Base-by-base conservation (phyloP, 768 basidiomycete species). In the Boletellus ananiceps region DNA sequence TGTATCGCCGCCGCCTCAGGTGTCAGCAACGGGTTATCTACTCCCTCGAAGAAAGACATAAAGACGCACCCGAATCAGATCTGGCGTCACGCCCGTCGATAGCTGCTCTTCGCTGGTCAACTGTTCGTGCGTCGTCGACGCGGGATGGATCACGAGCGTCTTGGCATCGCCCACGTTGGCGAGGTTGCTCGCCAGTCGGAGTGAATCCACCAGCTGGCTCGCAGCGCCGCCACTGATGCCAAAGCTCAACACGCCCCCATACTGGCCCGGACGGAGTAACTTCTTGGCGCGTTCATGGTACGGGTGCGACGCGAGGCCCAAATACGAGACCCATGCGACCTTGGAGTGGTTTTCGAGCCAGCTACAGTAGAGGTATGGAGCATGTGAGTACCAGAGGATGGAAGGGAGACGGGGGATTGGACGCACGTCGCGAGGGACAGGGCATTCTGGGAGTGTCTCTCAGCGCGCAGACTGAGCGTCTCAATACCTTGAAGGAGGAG, bases 271-370 rank as follows among this genome's bases (percentile, higher is more conserved):
- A 5, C 83, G 73, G 44, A 90, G 68, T 31, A 82, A 68, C 50
- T 74, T 70, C 58, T 75, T 72, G 11, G 88, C 88, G 6, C 75
- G 62, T 40, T 66, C 66, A 65, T 93, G 74, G 32, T 81, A 83
- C 1, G 72, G 62, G 63, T 93, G 91, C 2, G 62, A 67, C 43
- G 67, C 61, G 1, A 91, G 76, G 6, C 91, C 91, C 36, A 83
- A 77, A 60, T 92, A 93, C 0, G 81, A 83, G 1, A 91, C 84
- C 88, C 86, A 93, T 1, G 78, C 67, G 33, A 93, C 77, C 29
- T 77, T 74, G 8, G 80, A 77, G 62, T 92, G 82, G 41, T 75
- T 64, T 58, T 82, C 74, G 31, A 92, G 78, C 72, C 76, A 86
- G 34, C 55, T 67, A 33, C 7, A 29, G 29, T 8, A 29, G 29